These are phyloP conservation scores for Lichtheimia ramosa DNA, from an alignment of 371 early-diverging fungal genomes.

Conservation along the genomic window DNA sequence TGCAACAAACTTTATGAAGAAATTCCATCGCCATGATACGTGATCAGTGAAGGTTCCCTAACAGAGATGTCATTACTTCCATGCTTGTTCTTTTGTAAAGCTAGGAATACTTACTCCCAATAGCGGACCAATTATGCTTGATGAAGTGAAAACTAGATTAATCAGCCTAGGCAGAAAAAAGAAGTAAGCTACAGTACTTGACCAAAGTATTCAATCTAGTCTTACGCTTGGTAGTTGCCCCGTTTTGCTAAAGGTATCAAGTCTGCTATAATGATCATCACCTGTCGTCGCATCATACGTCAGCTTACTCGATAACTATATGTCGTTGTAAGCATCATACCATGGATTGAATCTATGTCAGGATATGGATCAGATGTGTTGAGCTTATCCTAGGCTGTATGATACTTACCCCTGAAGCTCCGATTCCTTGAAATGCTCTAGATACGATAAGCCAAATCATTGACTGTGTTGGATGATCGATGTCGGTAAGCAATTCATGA, in stretches of 20 bases:
- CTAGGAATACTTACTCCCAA: neutral
- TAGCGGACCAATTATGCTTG: neutral
- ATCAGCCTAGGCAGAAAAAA: neutral
- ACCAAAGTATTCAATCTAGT: neutral
- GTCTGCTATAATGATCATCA: neutral
- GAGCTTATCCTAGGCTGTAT: neutral
- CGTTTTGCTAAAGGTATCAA: neutral
- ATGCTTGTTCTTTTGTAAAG: neutral
- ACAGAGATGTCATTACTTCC: neutral
- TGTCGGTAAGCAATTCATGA: neutral
- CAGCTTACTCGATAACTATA: neutral
- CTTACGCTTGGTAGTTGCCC: neutral
- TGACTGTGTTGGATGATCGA: neutral
- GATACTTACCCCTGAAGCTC: neutral
- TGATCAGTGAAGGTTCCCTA: conserved; percentile 42
- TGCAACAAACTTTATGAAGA: conserved; percentile 38
- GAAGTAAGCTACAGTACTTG: neutral
- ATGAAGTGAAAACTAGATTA: neutral
- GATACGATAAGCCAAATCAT: neutral
- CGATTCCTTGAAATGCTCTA: neutral
- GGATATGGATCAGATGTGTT: neutral
- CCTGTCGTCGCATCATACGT: neutral
- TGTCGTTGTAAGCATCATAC: neutral
- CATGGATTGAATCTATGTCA: neutral
- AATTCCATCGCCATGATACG: conserved; percentile 47